phyloP scores from a whole-genome alignment of 1,284 basidiomycete species.

The Omphalotus olearius region DNA sequence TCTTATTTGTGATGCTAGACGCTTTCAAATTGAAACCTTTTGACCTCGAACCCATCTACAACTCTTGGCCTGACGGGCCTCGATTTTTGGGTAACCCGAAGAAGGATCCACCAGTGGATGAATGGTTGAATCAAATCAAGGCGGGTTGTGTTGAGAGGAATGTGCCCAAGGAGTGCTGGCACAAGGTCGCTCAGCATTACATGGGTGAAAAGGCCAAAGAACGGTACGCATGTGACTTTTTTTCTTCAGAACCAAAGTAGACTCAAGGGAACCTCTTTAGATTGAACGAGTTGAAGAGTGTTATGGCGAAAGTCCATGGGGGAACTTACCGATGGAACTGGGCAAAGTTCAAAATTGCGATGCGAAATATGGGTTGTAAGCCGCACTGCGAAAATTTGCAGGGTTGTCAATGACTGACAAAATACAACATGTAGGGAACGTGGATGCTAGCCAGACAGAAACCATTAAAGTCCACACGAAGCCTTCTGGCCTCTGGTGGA shows the following conservation, averaged over 20 bases:
- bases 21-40: slow-evolving; percentile 74
- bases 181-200: slow-evolving; percentile 70
- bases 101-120: slow-evolving; percentile 62
- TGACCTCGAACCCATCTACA: slow-evolving; percentile 61
- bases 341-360: slow-evolving; percentile 73
- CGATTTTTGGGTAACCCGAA: slow-evolving; percentile 60
- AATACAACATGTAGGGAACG: slow-evolving; percentile 44
- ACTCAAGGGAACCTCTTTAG: slow-evolving; percentile 25
- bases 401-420: not conserved
- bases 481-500: slow-evolving; percentile 56
- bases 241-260: not conserved
- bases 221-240: slow-evolving; percentile 25
- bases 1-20: slow-evolving; percentile 43
- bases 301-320: slow-evolving; percentile 68
- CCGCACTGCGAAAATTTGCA: slow-evolving; percentile 12
- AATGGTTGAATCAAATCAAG: slow-evolving; percentile 67
- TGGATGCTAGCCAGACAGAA: slow-evolving; percentile 51
- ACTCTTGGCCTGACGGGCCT: slow-evolving; percentile 59
- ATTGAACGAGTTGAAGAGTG: slow-evolving; percentile 63
- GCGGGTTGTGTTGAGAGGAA: slow-evolving; percentile 61
- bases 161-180: slow-evolving; percentile 73
- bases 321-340: slow-evolving; percentile 74
- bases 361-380: slow-evolving; percentile 77
- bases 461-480: slow-evolving; percentile 56
- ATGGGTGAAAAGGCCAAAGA: slow-evolving; percentile 61